A percentile compares a stretch with the other conserved stretches of the same genome.
Evolutionary conservation across 805 yeast species (phyloP).

Genomic region (Lipomyces anomalus): DNA sequence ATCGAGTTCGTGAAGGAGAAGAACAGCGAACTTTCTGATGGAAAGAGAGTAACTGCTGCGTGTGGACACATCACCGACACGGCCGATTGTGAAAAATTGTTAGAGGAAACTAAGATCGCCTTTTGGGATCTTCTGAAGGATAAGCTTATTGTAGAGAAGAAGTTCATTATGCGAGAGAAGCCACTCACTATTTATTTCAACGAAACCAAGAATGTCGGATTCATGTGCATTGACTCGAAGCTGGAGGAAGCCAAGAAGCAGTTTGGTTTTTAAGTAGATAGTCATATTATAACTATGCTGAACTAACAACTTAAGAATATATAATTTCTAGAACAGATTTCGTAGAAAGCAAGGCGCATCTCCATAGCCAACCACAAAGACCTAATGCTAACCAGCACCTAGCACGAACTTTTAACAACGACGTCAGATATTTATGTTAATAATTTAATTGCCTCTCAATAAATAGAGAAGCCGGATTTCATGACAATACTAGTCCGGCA

Average conservation of each 20-base stretch:
- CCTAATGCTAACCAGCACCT: no score
- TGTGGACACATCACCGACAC: slow-evolving; percentile 22
- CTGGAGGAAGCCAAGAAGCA: slow-evolving; percentile 20
- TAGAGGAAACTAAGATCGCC: slow-evolving; percentile 15
- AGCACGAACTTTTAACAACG: no score
- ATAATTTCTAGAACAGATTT: no score
- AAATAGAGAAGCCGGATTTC: no score
- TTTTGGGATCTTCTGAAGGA: slow-evolving; percentile 22
- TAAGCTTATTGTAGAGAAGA: slow-evolving; percentile 10
- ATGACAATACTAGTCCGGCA: no score
- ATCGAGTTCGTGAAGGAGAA: slow-evolving; percentile 14
- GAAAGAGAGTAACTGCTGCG: slow-evolving; percentile 21
- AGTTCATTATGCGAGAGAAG: slow-evolving; percentile 16
- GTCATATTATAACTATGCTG: no score
- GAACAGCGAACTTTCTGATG: slow-evolving; percentile 14
- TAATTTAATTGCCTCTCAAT: no score
- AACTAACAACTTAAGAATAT: no score
- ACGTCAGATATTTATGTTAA: no score
- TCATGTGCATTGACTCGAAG: slow-evolving; percentile 21
- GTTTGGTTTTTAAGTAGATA: slow-evolving; percentile 15
- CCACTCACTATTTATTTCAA: slow-evolving; percentile 12
- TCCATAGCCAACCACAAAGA: no score
- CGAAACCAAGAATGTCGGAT: slow-evolving; percentile 21
- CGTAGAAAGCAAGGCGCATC: no score
- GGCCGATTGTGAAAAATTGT: slow-evolving; percentile 17